Evolutionary conservation across 352 stramenopile species (phyloP).

Genomic region (Globisporangium nagaii): DNA sequence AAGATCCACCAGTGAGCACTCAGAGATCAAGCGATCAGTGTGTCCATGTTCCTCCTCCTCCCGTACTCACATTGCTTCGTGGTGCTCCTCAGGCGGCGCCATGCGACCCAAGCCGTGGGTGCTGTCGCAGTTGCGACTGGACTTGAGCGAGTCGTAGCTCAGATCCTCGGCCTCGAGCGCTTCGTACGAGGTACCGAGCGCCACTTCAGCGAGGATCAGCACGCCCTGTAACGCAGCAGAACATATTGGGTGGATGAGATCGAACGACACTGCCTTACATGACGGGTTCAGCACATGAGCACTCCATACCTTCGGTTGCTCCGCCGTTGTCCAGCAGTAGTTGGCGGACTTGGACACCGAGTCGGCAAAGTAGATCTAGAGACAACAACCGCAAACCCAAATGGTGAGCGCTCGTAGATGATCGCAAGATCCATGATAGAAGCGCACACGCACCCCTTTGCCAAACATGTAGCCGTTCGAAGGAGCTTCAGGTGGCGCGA

Average conservation of each 20-base stretch:
- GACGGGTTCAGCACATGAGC: not conserved
- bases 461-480: slow-evolving; percentile 81
- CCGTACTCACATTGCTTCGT: slow-evolving; percentile 33
- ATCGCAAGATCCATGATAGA: too few relatives aligned
- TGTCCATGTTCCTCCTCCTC: not conserved
- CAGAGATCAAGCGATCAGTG: not conserved
- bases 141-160: slow-evolving; percentile 36
- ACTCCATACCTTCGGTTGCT: slow-evolving; percentile 37
- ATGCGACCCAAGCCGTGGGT: slow-evolving; percentile 51
- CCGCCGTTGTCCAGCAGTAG: slow-evolving; percentile 72
- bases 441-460: slow-evolving; percentile 51
- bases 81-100: slow-evolving; percentile 32
- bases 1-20: not conserved
- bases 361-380: slow-evolving; percentile 84
- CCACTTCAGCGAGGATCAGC: slow-evolving; percentile 60
- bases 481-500: slow-evolving; percentile 75
- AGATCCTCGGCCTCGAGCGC: slow-evolving; percentile 51
- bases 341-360: slow-evolving; percentile 74
- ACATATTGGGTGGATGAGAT: not conserved
- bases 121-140: slow-evolving; percentile 34
- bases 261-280: too few relatives aligned
- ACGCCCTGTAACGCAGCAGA: slow-evolving; percentile 16
- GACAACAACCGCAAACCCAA: too few relatives aligned
- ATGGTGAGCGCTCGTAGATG: too few relatives aligned
- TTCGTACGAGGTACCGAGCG: slow-evolving; percentile 39